phyloP scores from a whole-genome alignment of 192 early-diverging fungal species.

The Rhizophlyctis rosea region DNA sequence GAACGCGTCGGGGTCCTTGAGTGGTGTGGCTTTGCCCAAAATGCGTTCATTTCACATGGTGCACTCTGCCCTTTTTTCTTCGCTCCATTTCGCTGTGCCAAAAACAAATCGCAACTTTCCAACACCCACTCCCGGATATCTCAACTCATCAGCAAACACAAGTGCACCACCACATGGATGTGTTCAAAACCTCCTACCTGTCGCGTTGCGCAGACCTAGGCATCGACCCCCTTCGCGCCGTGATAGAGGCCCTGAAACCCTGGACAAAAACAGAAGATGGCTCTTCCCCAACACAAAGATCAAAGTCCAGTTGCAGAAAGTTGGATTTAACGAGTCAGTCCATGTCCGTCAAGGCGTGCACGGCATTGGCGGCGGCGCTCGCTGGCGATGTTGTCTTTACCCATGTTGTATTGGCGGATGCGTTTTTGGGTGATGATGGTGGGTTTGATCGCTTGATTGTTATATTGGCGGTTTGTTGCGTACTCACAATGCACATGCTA shows the following conservation, averaged over 20 bases:
- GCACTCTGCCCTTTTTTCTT: no score
- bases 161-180: slow-evolving; percentile 29
- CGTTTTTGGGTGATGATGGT: slow-evolving; percentile 58
- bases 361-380: slow-evolving; percentile 42
- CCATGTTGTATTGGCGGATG: slow-evolving; percentile 41
- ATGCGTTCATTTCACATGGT: no score
- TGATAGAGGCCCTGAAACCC: slow-evolving; percentile 10
- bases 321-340: slow-evolving; percentile 33
- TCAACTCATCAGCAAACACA: no score
- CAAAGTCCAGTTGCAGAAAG: background rate
- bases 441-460: no score
- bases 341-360: slow-evolving; percentile 31
- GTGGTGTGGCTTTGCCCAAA: no score
- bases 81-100: no score
- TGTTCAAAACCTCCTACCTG: slow-evolving; percentile 22
- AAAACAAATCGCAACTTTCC: no score
- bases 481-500: no score
- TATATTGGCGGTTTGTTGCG: no score
- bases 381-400: slow-evolving; percentile 35
- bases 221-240: slow-evolving; percentile 25
- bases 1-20: no score
- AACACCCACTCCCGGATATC: no score
- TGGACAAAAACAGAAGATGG: background rate
- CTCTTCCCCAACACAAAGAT: background rate
- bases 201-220: slow-evolving; percentile 28